A percentile compares a stretch with the other conserved stretches of the same genome.
Evolutionary conservation across 352 stramenopile genomes (phyloP).

Genomic region (Aphanomyces invadans): DNA sequence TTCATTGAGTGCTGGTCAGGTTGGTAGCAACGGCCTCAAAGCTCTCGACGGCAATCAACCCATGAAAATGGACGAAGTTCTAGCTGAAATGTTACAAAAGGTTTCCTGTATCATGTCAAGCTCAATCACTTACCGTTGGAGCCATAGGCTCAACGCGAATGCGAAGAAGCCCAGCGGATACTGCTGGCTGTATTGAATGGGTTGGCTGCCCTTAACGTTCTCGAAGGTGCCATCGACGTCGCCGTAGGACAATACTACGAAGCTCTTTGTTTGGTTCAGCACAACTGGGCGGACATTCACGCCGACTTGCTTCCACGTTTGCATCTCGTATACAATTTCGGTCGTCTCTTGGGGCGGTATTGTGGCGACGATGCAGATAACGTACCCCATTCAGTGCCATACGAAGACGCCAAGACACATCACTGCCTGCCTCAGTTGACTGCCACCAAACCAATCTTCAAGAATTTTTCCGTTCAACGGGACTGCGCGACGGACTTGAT

Average conservation of each 20-base stretch:
- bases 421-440: constrained; percentile 40
- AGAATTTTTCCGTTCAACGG: constrained; percentile 10
- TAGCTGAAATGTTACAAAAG: constrained; percentile 56
- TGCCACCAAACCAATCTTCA: constrained; percentile 31
- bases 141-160: constrained; percentile 48
- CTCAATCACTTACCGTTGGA: neutral
- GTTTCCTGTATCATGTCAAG: neutral
- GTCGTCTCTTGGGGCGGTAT: constrained; percentile 28
- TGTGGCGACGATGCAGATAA: constrained; percentile 6
- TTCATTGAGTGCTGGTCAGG: constrained; percentile 24
- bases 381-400: neutral
- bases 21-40: constrained; percentile 5
- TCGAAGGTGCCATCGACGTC: constrained; percentile 29
- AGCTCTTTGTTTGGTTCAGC: constrained; percentile 36
- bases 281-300: constrained; percentile 54
- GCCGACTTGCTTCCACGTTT: constrained; percentile 59
- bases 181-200: constrained; percentile 70
- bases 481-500: constrained; percentile 8
- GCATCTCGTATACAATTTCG: constrained; percentile 60
- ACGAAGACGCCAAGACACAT: constrained; percentile 35
- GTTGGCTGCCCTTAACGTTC: constrained; percentile 40
- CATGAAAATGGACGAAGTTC: constrained; percentile 77
- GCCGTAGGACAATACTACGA: constrained; percentile 53
- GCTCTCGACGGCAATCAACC: constrained; percentile 28
- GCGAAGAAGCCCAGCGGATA: constrained; percentile 75